Conservation (phyloP, 2,329 filamentous ascomycete genomes). For the Phyllosticta capitalensis region DNA sequence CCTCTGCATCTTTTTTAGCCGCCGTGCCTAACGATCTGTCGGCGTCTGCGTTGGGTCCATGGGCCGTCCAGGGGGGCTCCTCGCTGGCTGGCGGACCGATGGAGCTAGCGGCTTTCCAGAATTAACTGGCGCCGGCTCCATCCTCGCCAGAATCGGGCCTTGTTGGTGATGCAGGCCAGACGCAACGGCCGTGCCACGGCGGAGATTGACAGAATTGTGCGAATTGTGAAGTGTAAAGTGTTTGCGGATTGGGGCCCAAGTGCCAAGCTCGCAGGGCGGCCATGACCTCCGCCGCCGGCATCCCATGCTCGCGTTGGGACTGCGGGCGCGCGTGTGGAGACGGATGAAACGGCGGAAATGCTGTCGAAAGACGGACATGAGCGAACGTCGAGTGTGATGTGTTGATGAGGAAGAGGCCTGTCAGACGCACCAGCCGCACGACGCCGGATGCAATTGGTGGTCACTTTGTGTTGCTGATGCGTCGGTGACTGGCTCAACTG, state of each 20-base stretch:
- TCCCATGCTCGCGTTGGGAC: neutral
- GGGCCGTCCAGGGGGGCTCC: conserved; percentile 5
- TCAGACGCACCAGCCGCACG: conserved; percentile 9
- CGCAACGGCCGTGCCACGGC: conserved; percentile 11
- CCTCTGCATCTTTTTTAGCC: conserved; percentile 5
- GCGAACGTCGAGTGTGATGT: neutral
- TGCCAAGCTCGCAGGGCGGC: neutral
- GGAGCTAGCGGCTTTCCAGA: neutral
- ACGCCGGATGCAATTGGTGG: neutral
- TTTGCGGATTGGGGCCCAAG: neutral
- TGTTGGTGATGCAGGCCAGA: conserved; percentile 8
- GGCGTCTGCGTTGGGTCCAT: conserved; percentile 1
- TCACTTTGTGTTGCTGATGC: conserved; percentile 2
- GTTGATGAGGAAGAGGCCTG: neutral
- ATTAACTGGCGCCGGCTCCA: conserved; percentile 3
- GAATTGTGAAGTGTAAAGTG: neutral
- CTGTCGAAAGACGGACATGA: conserved; percentile 1
- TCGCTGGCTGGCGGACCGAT: neutral
- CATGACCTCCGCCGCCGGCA: conserved; percentile 1
- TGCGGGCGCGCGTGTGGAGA: neutral
- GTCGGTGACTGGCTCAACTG: neutral
- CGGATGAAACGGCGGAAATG: conserved; percentile 10
- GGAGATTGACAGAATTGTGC: conserved; percentile 7
- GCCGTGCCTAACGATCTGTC: conserved; percentile 10
- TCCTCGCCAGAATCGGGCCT: conserved; percentile 4